A percentile compares a stretch with the other conserved stretches of the same genome.
Conservation (phyloP, 768 basidiomycete species). For the Lactifluus pinguis region DNA sequence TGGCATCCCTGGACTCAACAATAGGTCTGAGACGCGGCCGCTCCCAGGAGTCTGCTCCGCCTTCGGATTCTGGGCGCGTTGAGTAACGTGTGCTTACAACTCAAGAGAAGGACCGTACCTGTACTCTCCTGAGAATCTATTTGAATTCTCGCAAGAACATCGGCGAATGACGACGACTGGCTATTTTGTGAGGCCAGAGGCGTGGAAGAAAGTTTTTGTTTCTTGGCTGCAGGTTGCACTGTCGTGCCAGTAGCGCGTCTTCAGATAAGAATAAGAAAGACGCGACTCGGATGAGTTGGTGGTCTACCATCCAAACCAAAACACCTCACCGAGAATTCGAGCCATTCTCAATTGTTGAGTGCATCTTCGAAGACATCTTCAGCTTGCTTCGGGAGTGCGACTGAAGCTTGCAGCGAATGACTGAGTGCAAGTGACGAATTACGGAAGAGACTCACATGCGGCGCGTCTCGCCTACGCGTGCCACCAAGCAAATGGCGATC, state of each 20-base stretch:
- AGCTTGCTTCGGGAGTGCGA: background rate
- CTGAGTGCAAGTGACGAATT: background rate
- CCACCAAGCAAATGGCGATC: no score
- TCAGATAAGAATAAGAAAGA: background rate
- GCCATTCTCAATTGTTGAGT: background rate
- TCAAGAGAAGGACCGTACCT: constrained; percentile 2
- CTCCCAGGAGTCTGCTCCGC: constrained; percentile 68
- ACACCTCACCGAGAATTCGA: background rate
- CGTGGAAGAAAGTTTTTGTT: constrained; percentile 25
- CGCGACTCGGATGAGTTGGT: background rate
- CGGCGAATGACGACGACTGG: constrained; percentile 30
- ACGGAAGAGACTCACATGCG: background rate
- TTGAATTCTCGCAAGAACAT: constrained; percentile 31
- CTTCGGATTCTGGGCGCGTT: constrained; percentile 49
- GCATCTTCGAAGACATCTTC: background rate
- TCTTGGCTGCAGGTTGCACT: constrained; percentile 26
- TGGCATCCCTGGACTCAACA: constrained; percentile 51
- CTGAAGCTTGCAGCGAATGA: background rate
- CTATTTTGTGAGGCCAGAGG: constrained; percentile 19
- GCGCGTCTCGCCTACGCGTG: background rate
- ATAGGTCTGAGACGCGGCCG: constrained; percentile 50
- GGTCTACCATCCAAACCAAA: background rate
- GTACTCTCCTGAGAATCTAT: constrained; percentile 23
- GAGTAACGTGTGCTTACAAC: background rate
- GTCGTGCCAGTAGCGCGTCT: constrained; percentile 2